Conservation (phyloP, 306 rosid genomes). For the Luffa acutangula region DNA sequence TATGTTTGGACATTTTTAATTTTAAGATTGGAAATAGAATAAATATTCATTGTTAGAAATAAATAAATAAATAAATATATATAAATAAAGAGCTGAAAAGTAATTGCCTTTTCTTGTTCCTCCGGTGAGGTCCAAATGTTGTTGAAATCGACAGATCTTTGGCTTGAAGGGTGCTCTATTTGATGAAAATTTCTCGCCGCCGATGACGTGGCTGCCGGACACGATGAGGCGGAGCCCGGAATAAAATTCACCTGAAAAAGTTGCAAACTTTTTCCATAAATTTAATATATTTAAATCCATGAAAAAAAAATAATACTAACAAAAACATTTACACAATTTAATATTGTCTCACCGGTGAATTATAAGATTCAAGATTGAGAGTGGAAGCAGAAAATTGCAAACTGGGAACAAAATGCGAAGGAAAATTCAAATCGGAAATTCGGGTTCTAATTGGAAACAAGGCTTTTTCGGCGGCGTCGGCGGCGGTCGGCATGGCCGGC, state of each 20-base stretch:
- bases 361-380: not conserved
- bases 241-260: slow-evolving; percentile 28
- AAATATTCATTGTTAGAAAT: not conserved
- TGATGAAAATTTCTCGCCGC: slow-evolving; percentile 21
- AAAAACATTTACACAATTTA: not conserved
- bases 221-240: slow-evolving; percentile 16
- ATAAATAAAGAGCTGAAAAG: not conserved
- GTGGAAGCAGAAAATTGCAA: not conserved
- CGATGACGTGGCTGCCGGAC: not conserved
- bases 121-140: not conserved
- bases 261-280: not conserved
- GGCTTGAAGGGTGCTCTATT: slow-evolving; percentile 78
- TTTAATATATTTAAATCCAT: not conserved
- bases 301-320: not conserved
- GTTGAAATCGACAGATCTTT: slow-evolving; percentile 24
- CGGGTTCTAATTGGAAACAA: not conserved
- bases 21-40: not conserved
- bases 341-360: not conserved
- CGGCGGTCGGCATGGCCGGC: not conserved
- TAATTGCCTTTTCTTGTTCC: slow-evolving; percentile 16
- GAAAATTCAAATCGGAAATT: not conserved
- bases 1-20: not conserved
- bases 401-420: not conserved
- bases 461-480: not conserved
- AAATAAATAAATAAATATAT: not conserved